phyloP scores from a whole-genome alignment of 163 green algal genomes.

The Coccomyxa subellipsoidea region DNA sequence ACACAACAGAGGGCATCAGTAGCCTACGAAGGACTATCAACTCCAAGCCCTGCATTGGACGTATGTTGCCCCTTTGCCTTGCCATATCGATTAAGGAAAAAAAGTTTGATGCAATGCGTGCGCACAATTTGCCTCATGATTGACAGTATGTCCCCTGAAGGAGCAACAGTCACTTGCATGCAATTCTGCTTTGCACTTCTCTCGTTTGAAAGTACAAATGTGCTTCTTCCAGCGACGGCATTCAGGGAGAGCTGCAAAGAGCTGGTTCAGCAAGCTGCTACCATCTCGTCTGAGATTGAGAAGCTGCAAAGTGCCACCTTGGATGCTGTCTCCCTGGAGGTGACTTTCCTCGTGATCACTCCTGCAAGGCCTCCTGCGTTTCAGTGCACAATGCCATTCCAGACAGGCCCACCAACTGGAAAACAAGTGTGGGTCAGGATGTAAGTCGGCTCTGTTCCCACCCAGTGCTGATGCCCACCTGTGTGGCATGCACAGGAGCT shows the following conservation, averaged over 20 bases:
- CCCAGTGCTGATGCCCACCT: background rate
- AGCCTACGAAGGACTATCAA: background rate
- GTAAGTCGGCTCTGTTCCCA: no score
- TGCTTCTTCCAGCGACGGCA: background rate
- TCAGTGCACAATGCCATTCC: background rate
- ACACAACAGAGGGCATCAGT: background rate
- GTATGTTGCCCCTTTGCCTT: background rate
- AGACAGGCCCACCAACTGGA: background rate
- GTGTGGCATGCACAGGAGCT: background rate
- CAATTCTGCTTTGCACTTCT: background rate
- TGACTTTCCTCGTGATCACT: background rate
- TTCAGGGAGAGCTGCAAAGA: constrained; percentile 16
- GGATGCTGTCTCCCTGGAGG: constrained; percentile 18
- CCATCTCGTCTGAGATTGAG: background rate
- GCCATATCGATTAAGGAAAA: background rate
- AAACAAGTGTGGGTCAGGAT: background rate
- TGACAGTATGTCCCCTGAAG: background rate
- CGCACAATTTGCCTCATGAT: no score
- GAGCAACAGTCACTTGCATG: background rate
- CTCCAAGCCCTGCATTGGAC: constrained; percentile 7
- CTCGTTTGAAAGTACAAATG: background rate
- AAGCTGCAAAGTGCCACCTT: constrained; percentile 11
- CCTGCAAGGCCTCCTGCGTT: no score
- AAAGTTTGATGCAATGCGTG: no score
- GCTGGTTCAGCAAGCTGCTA: background rate